Percentiles rank a stretch among this genome's conserved stretches.
Conservation (phyloP, 192 early-diverging fungal genomes). For the Entrophospora sp. region DNA sequence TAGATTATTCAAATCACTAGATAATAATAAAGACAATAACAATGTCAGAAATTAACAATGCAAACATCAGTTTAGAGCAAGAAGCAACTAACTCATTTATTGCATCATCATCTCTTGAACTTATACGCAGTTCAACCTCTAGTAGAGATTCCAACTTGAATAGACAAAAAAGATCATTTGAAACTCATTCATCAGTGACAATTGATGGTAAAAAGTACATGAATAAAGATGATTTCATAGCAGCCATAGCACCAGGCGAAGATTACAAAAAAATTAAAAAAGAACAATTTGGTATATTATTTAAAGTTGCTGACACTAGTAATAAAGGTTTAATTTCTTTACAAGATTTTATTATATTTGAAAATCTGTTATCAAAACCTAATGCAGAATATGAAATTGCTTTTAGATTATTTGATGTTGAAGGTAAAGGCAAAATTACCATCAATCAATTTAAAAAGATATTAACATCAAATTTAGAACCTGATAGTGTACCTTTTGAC, state of each 20-base stretch:
- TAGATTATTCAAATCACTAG: no score
- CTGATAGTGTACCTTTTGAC: conserved; percentile 55
- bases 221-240: conserved; percentile 50
- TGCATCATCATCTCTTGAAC: no score
- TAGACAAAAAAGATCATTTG: conserved; percentile 41
- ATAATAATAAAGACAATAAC: no score
- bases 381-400: conserved; percentile 70
- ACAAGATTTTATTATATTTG: conserved; percentile 57
- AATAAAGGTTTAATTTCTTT: conserved; percentile 40
- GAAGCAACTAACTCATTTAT: no score
- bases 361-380: conserved; percentile 49
- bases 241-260: conserved; percentile 45
- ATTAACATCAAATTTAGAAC: conserved; percentile 38
- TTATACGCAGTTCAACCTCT: no score
- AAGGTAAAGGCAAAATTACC: conserved; percentile 51
- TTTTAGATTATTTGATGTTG: conserved; percentile 55
- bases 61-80: no score
- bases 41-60: no score
- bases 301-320: conserved; percentile 47
- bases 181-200: conserved; percentile 41
- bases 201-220: conserved; percentile 44
- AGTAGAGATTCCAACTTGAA: no score
- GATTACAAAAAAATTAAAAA: conserved; percentile 47
- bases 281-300: conserved; percentile 50
- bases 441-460: conserved; percentile 62